Evolutionary conservation across 2,329 filamentous ascomycete genomes (phyloP), one percentile per base, ranked within the genome.

Genomic region (Neopestalotiopsis sp.): DNA sequence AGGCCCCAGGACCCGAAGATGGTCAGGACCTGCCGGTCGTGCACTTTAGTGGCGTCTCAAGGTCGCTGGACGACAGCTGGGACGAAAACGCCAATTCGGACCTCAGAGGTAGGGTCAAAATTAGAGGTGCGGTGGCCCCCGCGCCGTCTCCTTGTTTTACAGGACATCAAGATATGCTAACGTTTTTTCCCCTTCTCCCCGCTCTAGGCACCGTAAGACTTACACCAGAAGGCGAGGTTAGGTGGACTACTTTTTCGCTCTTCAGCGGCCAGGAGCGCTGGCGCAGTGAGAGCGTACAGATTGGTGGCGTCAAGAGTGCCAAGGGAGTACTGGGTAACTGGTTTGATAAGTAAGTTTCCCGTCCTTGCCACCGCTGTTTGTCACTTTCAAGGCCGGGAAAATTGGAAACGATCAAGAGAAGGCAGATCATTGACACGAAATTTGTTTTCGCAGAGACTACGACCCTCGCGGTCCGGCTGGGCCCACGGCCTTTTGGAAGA

Each of bases 401-500:
- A 28, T 28, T 28, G 24, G 24, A 28, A 28, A 28, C 24, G 24
- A 28, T 28, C 24, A 17, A 30, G 32, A 9, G 5, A 20, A 63
- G 17, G 38, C n/a, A 38, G 30, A 20, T 28, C 24, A 38, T 58
- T 42, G 20, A 42, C 20, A 24, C 17, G 32, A 49, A 56, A 61
- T 61, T 58, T 34, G 53, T 58, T 65, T 59, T 4, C 20, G 53
- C 65, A 90, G 88, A 73, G 88, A 94, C 77, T 91, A 88, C 73
- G 90, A 92, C 70, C 77, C 82, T 1, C 88, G 91, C 73, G 92
- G 92, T 0, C 92, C 92, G 0, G 91, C 87, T 1, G 92, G 92
- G 0, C 92, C 92, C 1, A 93, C 91, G 1, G 91, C 90, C 0
- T 94, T 93, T 74, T 95, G 92, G 92, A 95, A 95, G 79, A 83